A percentile compares a stretch with the other conserved stretches of the same genome.
phyloP scores from a whole-genome alignment of 345 rosid species.

The Lepidium africanum region DNA sequence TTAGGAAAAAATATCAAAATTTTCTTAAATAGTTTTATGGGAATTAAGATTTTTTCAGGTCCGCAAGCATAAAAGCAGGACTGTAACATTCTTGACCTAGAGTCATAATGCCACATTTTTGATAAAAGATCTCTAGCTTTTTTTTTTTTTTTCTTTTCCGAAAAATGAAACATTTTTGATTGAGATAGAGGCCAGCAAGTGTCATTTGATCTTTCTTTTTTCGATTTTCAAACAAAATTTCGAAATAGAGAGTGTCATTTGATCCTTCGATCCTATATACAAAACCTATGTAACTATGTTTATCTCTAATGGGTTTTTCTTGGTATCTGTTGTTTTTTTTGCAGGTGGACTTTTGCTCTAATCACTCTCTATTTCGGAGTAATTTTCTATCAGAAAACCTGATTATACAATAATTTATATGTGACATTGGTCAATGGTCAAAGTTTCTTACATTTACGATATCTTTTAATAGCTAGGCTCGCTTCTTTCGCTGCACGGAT shows the following conservation, averaged over 20 bases:
- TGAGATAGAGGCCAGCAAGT: neutral
- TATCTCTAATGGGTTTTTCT: neutral
- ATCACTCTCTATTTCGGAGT: constrained; percentile 82
- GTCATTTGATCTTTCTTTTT: neutral
- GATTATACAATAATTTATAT: neutral
- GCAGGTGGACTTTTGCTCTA: constrained; percentile 88
- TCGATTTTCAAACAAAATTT: too few relatives aligned
- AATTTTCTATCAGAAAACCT: constrained; percentile 22
- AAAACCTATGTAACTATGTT: neutral
- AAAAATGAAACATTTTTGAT: neutral
- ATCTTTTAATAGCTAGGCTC: constrained; percentile 58
- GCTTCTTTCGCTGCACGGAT: constrained; percentile 64
- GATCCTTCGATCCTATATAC: neutral
- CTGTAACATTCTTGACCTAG: too few relatives aligned
- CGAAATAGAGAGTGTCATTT: neutral
- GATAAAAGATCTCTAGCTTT: too few relatives aligned
- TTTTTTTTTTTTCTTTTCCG: too few relatives aligned
- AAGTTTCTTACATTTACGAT: constrained; percentile 5
- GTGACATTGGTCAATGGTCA: neutral
- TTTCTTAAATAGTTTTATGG: neutral
- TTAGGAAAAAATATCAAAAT: too few relatives aligned
- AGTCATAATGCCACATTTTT: too few relatives aligned
- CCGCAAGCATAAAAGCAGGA: too few relatives aligned
- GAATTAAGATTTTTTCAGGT: neutral
- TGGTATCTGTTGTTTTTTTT: constrained; percentile 18